These are phyloP conservation scores for Trichoderma arundinaceum DNA, from an alignment of 2,329 filamentous ascomycete species.

Conservation along the genomic window DNA sequence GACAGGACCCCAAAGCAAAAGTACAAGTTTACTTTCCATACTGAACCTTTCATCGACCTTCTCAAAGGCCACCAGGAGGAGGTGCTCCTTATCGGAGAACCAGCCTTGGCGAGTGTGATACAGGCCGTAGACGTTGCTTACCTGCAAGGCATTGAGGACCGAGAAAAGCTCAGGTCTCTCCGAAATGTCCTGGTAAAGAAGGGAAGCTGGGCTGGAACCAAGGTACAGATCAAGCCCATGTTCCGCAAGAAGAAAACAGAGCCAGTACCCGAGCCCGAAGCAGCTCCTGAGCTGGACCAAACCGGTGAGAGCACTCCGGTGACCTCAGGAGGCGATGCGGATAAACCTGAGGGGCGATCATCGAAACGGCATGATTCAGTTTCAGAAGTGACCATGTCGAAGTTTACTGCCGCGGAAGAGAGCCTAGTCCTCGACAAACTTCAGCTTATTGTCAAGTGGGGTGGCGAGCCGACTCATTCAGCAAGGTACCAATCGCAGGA, in stretches of 20 bases:
- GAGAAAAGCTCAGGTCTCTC: constrained; percentile 81
- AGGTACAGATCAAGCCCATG: constrained; percentile 99
- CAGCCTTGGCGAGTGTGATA: constrained; percentile 85
- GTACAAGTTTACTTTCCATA: constrained; percentile 99
- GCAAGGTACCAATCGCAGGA: constrained; percentile 96
- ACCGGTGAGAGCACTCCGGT: constrained; percentile 6
- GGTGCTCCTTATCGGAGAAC: constrained; percentile 89
- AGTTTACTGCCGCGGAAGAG: constrained; percentile 91
- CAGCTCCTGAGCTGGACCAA: constrained; percentile 35
- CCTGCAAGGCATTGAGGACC: constrained; percentile 80
- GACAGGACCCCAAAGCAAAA: constrained; percentile 99
- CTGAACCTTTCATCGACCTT: constrained; percentile 91
- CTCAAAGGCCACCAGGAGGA: constrained; percentile 96
- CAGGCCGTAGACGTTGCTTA: constrained; percentile 85
- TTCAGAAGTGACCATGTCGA: constrained; percentile 87
- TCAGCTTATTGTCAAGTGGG: constrained; percentile 98
- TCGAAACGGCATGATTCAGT: constrained; percentile 80
- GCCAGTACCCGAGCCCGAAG: constrained; percentile 48
- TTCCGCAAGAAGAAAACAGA: constrained; percentile 86
- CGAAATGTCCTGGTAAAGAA: constrained; percentile 91
- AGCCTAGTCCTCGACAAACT: constrained; percentile 93
- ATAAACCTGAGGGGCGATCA: constrained; percentile 34
- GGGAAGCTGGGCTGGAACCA: constrained; percentile 91
- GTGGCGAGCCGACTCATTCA: constrained; percentile 95
- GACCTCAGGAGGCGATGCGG: constrained; percentile 32